phyloP scores from a whole-genome alignment of 306 rosid genomes.

The Quercus berberidifolia region DNA sequence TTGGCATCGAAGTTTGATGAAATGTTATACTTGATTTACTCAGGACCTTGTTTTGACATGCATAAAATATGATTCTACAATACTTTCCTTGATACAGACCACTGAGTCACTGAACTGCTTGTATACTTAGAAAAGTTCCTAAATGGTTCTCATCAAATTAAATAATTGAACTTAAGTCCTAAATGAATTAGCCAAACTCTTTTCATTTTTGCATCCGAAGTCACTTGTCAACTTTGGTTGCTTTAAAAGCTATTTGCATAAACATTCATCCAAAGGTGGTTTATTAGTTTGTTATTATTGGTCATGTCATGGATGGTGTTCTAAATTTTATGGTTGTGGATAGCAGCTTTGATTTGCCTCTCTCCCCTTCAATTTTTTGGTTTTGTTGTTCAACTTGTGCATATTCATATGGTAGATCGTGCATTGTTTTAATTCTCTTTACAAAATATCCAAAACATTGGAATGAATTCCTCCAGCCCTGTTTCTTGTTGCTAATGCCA shows the following conservation, averaged over 20 bases:
- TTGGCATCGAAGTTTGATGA: not conserved
- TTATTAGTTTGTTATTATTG: not conserved
- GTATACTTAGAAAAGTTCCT: not conserved
- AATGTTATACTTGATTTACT: not conserved
- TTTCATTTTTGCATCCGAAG: not conserved
- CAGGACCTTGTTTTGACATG: not conserved
- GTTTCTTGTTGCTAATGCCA: not conserved
- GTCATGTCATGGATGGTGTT: not conserved
- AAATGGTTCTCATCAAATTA: not conserved
- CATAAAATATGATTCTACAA: not conserved
- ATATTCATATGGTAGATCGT: not conserved
- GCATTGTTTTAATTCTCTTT: too few species aligned
- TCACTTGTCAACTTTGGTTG: not conserved
- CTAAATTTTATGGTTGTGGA: not conserved
- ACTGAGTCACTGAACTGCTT: not conserved
- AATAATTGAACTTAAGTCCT: not conserved
- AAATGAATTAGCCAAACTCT: not conserved
- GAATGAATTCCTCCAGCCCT: not conserved
- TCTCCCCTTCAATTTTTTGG: not conserved
- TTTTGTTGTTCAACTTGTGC: not conserved
- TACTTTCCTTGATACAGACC: too few species aligned
- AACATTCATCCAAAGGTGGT: not conserved
- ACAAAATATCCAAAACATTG: not conserved
- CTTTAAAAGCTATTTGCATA: not conserved
- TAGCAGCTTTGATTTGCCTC: not conserved